Evolutionary conservation across 2,329 filamentous ascomycete genomes (phyloP), one percentile per base, ranked within the genome.

Genomic region (Trichoderma simmonsii): DNA sequence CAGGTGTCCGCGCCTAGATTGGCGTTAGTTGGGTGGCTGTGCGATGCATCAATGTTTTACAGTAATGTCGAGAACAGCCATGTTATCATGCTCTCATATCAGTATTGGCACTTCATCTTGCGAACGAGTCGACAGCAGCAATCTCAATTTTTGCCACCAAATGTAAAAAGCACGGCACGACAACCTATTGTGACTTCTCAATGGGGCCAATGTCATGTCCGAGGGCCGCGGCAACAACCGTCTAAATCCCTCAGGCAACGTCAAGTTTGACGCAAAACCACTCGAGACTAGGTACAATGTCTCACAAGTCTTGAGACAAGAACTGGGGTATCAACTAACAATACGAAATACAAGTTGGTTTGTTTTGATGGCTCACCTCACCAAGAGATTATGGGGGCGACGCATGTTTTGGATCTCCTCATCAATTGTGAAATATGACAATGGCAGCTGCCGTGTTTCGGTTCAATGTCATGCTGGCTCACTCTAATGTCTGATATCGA

Each of bases 1-100:
- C 61, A 59, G 69, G 62, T 65, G 51, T 65, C 69, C 56, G 65
- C n/a, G 54, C 56, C n/a, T 48, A 48, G 61, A 64, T 30, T 21
- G 24, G 26, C 18, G 9, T 30, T 48, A 18, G 54, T 26, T 48
- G 24, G 11, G 65, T 68, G 65, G 54, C 56, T 60, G 65, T 60
- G 56, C 65, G 26, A 60, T 8, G 18, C 26, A 32, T 43, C 39
- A 43, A 43, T 28, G 26, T 60, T 15, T 39, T 59, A 48, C 21
- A 5, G 4, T n/a, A 43, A 43, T 26, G 3, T 39, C n/a, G 4
- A 21, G 21, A 26, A 4, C n/a, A 18, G 11, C 32, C 21, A 18
- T 21, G 28, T 24, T 54, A 34, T 32, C 18, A 5, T 14, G 8
- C 28, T 21, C 11, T 21, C 28, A n/a, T 6, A 34, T 30, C 43